These are phyloP conservation scores for Exidia glandulosa DNA, from an alignment of 768 basidiomycete genomes.

Conservation along the genomic window DNA sequence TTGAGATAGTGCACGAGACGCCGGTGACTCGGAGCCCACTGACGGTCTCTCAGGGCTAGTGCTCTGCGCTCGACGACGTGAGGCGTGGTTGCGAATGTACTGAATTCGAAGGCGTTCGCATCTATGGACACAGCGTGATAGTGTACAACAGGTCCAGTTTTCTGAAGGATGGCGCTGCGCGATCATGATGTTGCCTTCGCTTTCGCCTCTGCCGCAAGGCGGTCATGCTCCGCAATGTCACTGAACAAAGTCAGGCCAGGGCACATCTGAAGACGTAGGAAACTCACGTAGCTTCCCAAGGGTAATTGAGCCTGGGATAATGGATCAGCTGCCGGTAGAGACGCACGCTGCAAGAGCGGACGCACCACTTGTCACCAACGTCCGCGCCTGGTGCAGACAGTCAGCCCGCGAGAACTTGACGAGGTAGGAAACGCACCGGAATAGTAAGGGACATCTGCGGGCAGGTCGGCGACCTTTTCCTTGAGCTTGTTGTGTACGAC, in stretches of 20 bases:
- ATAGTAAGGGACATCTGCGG: slow-evolving; percentile 47
- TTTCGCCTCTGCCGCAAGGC: slow-evolving; percentile 29
- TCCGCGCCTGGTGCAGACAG: slow-evolving; percentile 74
- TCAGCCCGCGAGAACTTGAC: neutral
- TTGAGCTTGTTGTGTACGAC: slow-evolving; percentile 94
- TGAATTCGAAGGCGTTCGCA: too few relatives aligned
- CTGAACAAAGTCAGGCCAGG: slow-evolving; percentile 22
- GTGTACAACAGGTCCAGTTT: too few relatives aligned
- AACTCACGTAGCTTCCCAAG: slow-evolving; percentile 68
- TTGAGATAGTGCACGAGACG: too few relatives aligned
- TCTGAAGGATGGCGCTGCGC: too few relatives aligned
- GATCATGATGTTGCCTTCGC: too few relatives aligned
- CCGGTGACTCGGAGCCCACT: too few relatives aligned
- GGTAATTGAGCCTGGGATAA: slow-evolving; percentile 61
- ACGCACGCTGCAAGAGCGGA: slow-evolving; percentile 4
- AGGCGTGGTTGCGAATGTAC: too few relatives aligned
- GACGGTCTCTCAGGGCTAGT: too few relatives aligned
- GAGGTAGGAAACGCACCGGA: neutral
- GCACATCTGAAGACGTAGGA: neutral
- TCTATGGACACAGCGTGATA: too few relatives aligned
- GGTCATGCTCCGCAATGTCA: slow-evolving; percentile 69
- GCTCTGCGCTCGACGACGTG: too few relatives aligned
- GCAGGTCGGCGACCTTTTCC: slow-evolving; percentile 67
- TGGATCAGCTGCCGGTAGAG: slow-evolving; percentile 1
- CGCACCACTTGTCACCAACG: slow-evolving; percentile 61